These are phyloP conservation scores for Yarrowia divulgata DNA, from an alignment of 805 yeast genomes.

Conservation along the genomic window DNA sequence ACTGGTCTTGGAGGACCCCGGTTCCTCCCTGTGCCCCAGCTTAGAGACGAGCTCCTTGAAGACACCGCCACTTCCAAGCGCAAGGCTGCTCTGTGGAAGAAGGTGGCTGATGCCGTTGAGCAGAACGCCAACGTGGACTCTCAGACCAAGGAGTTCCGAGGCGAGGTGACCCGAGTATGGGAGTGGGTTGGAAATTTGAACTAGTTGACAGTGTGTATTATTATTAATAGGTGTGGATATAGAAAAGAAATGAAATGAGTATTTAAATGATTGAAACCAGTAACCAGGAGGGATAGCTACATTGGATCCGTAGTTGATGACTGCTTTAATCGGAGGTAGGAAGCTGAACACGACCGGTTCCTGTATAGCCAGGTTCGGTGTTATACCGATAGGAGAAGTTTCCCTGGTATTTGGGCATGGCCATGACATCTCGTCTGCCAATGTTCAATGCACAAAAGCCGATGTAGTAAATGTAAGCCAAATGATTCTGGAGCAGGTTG, in stretches of 20 bases:
- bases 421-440: slow-evolving; percentile 7
- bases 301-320: neutral
- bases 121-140: slow-evolving; percentile 69
- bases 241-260: neutral
- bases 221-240: slow-evolving; percentile 19
- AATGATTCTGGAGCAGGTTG: slow-evolving; percentile 16
- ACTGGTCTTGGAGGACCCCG: slow-evolving; percentile 15
- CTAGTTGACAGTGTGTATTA: slow-evolving; percentile 26
- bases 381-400: neutral
- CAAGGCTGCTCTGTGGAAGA: slow-evolving; percentile 57
- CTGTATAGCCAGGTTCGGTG: neutral
- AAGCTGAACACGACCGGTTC: neutral
- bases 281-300: too few relatives aligned
- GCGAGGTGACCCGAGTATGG: slow-evolving; percentile 86
- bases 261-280: neutral
- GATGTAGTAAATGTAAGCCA: slow-evolving; percentile 34
- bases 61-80: slow-evolving; percentile 18
- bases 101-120: slow-evolving; percentile 64
- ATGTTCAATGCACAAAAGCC: slow-evolving; percentile 20
- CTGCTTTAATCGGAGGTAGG: neutral
- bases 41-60: slow-evolving; percentile 26
- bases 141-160: slow-evolving; percentile 71
- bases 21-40: slow-evolving; percentile 31
- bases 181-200: slow-evolving; percentile 69
- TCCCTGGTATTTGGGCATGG: slow-evolving; percentile 11